Evolutionary conservation across 257 asterid species (phyloP), one percentile per base, ranked within the genome.

Genomic region (Haberlea rhodopensis): DNA sequence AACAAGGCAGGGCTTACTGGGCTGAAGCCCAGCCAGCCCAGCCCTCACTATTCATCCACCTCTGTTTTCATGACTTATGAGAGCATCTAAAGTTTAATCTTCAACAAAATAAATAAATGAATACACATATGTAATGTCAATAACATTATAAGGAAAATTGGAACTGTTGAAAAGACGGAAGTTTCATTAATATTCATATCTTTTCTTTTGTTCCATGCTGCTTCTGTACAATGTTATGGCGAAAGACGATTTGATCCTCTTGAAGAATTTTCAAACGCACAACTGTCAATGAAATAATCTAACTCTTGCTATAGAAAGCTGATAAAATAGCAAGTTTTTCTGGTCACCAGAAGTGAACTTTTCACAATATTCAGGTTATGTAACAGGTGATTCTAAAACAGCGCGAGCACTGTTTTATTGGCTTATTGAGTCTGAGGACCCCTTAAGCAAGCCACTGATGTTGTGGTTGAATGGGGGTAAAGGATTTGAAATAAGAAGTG

Each of bases 401-500:
- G 82, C 82, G 6, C 69, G 80, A 45, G 85, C 82, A 2, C 71
- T 80, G 1, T 80, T 80, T 69, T 80, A 80, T 22, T 76, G 62
- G 52, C 37, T 80, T 8, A 70, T 73, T 0, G 82, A 77, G 64
- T 49, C 85, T 2, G 72, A 60, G 2, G 70, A 74, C 63, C 27
- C 82, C 18, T 55, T 72, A 20, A 66, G 1, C 66, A 71, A 65
- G 40, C 85, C 85, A 40, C 76, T 80, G 0, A 78, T 80, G 19
- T 37, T 77, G 8, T 80, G 85, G 85, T 78, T 77, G 8, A 77
- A 74, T 71, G 82, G 85, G 76, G 85, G 85, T 76, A n/a, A n/a
- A n/a, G n/a, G n/a, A n/a, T n/a, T n/a, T n/a, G n/a, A n/a, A n/a
- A n/a, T n/a, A n/a, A n/a, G n/a, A n/a, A n/a, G n/a, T n/a, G n/a